Conservation (phyloP, 2,329 filamentous ascomycete species). For the Exophiala viscosa region DNA sequence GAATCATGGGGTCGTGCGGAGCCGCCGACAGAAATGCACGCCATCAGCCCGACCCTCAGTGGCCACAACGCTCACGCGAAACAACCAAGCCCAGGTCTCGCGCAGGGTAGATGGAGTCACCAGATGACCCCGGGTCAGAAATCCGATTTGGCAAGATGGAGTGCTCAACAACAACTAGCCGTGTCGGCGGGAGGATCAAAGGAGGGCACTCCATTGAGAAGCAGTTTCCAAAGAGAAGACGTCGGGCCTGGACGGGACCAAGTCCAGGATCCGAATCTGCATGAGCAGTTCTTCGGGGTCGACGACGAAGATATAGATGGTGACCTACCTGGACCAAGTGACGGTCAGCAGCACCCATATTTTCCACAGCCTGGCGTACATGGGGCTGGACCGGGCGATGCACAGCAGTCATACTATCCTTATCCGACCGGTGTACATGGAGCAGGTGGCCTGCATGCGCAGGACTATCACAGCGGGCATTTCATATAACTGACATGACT, state of each 20-base stretch:
- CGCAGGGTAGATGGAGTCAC: conserved; percentile 22
- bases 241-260: conserved; percentile 25
- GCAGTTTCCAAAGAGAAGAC: conserved; percentile 24
- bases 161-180: conserved; percentile 2
- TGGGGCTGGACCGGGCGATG: conserved; percentile 1
- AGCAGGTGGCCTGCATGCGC: neutral
- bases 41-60: conserved; percentile 16
- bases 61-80: conserved; percentile 10
- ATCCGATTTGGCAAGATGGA: conserved; percentile 5
- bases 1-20: conserved; percentile 17
- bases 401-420: neutral
- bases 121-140: neutral
- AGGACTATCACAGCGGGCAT: conserved; percentile 5
- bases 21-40: conserved; percentile 26
- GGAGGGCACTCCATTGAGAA: conserved; percentile 23
- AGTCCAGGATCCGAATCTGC: conserved; percentile 25
- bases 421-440: too few relatives aligned
- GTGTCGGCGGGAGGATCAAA: conserved; percentile 5
- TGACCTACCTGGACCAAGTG: conserved; percentile 11
- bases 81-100: conserved; percentile 23
- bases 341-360: neutral
- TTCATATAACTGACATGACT: neutral
- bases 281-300: conserved; percentile 28
- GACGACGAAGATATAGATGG: conserved; percentile 5
- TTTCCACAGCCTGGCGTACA: neutral